These are phyloP conservation scores for Aquilaria yunnanensis DNA, from an alignment of 345 rosid species.

Conservation along the genomic window DNA sequence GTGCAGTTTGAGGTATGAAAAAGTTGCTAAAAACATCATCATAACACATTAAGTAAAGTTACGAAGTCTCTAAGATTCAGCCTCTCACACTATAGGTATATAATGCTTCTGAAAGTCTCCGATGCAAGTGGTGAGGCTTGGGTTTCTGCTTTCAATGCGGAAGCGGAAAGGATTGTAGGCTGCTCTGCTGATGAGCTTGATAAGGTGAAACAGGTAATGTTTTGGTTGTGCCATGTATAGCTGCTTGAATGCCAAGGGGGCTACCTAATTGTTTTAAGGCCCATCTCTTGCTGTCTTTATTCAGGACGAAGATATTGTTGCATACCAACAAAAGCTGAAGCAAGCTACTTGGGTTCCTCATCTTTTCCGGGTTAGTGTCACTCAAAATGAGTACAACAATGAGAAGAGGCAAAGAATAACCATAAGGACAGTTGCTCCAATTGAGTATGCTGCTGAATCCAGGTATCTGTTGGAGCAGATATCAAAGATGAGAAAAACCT, in stretches of 20 bases:
- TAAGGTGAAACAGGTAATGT: slow-evolving; percentile 50
- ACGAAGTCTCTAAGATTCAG: too few species aligned
- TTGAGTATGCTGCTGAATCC: slow-evolving; percentile 77
- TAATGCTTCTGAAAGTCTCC: slow-evolving; percentile 56
- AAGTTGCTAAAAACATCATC: too few species aligned
- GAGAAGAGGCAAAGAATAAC: slow-evolving; percentile 94
- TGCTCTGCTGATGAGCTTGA: slow-evolving; percentile 86
- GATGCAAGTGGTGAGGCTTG: slow-evolving; percentile 84
- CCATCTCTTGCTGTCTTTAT: not conserved
- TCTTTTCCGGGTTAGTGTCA: slow-evolving; percentile 58
- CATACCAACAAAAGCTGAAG: slow-evolving; percentile 59
- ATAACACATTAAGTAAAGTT: not conserved
- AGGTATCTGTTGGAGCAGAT: slow-evolving; percentile 69
- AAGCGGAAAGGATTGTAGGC: slow-evolving; percentile 71
- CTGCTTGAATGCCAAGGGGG: not conserved
- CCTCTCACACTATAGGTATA: slow-evolving; percentile 40
- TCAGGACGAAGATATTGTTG: slow-evolving; percentile 49
- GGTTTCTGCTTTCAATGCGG: slow-evolving; percentile 72
- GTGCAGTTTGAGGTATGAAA: slow-evolving; percentile 60
- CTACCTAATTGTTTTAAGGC: too few species aligned
- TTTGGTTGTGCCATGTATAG: not conserved
- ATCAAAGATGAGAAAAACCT: slow-evolving; percentile 39
- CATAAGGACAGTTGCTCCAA: slow-evolving; percentile 52
- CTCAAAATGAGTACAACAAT: slow-evolving; percentile 71
- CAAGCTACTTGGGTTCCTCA: slow-evolving; percentile 82